Evolutionary conservation across 2,329 filamentous ascomycete genomes (phyloP), one percentile per base, ranked within the genome.

Genomic region (Botrytis cinerea): DNA sequence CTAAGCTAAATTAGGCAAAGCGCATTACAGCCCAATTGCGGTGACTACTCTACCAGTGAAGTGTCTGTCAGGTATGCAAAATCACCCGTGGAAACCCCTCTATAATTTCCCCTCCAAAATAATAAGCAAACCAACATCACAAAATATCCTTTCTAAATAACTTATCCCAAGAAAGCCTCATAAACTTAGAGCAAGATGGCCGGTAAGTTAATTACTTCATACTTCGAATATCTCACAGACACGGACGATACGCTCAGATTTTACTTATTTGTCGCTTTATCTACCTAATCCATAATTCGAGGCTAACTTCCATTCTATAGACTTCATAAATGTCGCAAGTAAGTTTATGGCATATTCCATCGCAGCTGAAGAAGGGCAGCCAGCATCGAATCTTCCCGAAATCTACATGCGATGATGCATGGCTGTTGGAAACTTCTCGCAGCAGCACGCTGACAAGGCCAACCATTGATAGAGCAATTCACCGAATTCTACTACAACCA

Each of bases 401-500:
- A 16, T 35, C 32, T 14, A 4, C 66, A 4, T 54, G 61, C 70
- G 46, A 66, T 22, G 46, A 64, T 40, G 57, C 46, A 51, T 28
- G 59, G 25, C 59, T 48, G 32, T 66, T 32, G 70, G 40, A 38
- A 71, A 46, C 59, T 54, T 73, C 63, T 43, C 32, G 66, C 66
- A 68, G 28, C 66, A 40, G 28, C 48, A 57, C 57, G 73, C 71
- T 77, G 62, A 76, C 73, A 14, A 40, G 57, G 28, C 76, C 78
- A 68, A 79, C 73, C 80, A 75, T 54, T 59, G 54, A 38, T 74
- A 98, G 95, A 91, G 83, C 89, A 97, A 85, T 98, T 98, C 84
- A 91, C 95, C 78, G 82, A 91, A 75, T 95, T 92, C 87, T 98
- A 98, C 90, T 98, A 97, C 88, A 87, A 91, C 80, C 91, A 90